These are phyloP conservation scores for Dunaliella primolecta DNA, from an alignment of 139 green algal species.

Conservation along the genomic window DNA sequence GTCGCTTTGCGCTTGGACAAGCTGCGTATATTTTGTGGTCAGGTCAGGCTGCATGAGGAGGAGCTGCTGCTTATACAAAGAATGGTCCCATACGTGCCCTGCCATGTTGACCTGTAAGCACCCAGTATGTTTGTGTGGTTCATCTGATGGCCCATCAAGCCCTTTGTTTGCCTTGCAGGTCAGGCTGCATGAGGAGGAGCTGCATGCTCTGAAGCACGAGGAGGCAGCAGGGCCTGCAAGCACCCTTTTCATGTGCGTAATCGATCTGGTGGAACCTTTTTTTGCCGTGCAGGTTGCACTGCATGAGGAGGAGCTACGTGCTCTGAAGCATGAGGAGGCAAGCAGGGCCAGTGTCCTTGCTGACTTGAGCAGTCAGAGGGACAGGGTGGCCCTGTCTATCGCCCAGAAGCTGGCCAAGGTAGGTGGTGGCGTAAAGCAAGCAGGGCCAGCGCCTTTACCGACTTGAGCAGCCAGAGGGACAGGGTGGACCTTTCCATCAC, in stretches of 20 bases:
- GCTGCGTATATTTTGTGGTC: too few species aligned
- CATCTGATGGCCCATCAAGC: too few species aligned
- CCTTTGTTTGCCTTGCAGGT: too few species aligned
- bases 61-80: too few species aligned
- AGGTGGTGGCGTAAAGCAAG: background rate
- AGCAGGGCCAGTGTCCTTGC: conserved; percentile 37
- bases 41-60: too few species aligned
- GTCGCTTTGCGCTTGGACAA: too few species aligned
- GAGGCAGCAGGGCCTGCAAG: too few species aligned
- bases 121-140: too few species aligned
- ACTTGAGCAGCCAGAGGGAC: conserved; percentile 43
- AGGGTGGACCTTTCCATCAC: conserved; percentile 43
- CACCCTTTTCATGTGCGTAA: too few species aligned
- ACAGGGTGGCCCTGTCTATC: conserved; percentile 45
- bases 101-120: too few species aligned
- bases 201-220: conserved; percentile 43
- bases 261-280: too few species aligned
- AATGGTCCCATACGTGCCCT: too few species aligned
- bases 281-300: background rate
- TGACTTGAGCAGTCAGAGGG: conserved; percentile 40
- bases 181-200: conserved; percentile 38
- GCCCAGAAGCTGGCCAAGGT: conserved; percentile 47
- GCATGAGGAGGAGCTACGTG: conserved; percentile 47
- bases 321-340: conserved; percentile 47
- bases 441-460: background rate